Base-by-base conservation (phyloP, 164 flowering plant species). In the Annona cherimola region DNA sequence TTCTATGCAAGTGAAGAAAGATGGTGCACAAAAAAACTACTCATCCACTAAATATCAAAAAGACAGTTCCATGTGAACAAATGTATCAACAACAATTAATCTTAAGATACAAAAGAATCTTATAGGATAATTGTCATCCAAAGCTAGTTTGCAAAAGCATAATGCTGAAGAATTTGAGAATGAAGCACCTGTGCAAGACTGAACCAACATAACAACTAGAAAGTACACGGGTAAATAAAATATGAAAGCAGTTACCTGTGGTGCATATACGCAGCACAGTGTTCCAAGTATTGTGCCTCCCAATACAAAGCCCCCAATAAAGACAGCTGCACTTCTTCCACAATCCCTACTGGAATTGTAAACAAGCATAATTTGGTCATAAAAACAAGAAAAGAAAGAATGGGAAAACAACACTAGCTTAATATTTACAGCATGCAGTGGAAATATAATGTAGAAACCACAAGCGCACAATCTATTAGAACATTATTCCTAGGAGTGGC, bases 231-330 rank as follows among this genome's bases (percentile, higher is more conserved):
- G 7, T 35, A 20, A 8, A 20, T 20, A 20, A 20, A 62, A 20
- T 18, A 41, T 20, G 14, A 40, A 66, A 7, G 55, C 42, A 19
- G 19, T 73, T 64, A 94, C 98, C 95, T 94, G 88, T 68, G 97
- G 97, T 71, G 98, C 98, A 84, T 83, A 94, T n/a, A 90, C 85
- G 76, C 87, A 86, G 26, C 97, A 95, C 26, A 94, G 91, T 26
- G 97, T 74, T 70, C 97, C 97, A 66, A 89, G 89, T 8, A 92
- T 77, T 14, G 91, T 50, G 81, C 98, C 97, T 80, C 98, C 98
- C 83, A 94, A 76, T 67, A 94, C 79, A 83, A 94, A 94, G 77
- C 97, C 98, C 73, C 98, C 89, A 67, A 92, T 83, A 77, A 94
- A 92, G 61, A 85, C 68, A 83, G 90, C 66, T 67, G 88, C 85